phyloP scores from a whole-genome alignment of 2,329 filamentous ascomycete species.

The Xylariaceae sp. region DNA sequence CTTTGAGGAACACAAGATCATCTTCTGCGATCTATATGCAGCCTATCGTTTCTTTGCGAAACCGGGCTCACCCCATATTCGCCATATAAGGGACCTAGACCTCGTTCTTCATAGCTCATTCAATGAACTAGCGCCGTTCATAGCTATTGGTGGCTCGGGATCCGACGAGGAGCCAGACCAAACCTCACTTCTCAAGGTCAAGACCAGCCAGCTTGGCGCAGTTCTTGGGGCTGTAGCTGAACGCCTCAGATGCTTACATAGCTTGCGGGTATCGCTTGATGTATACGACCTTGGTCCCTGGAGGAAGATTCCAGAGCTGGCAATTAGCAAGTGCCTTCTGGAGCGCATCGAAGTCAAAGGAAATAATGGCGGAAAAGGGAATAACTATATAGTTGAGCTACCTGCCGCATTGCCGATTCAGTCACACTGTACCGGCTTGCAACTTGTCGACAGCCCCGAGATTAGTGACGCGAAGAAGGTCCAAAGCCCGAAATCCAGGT shows the following conservation, averaged over 20 bases:
- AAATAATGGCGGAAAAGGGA: constrained; percentile 5
- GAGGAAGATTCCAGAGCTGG: constrained; percentile 28
- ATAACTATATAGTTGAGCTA: constrained; percentile 26
- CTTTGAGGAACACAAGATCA: constrained; percentile 28
- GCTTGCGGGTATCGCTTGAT: constrained; percentile 28
- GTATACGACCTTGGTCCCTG: constrained; percentile 29
- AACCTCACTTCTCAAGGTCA: background rate
- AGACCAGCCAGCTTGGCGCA: constrained; percentile 10
- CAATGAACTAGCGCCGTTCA: constrained; percentile 25
- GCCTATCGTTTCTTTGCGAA: constrained; percentile 28
- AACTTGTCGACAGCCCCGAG: constrained; percentile 13
- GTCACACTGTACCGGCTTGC: constrained; percentile 19
- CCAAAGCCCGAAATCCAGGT: no score
- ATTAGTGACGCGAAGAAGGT: background rate
- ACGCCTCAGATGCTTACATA: constrained; percentile 23
- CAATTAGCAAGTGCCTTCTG: constrained; percentile 16
- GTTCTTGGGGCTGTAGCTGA: constrained; percentile 12
- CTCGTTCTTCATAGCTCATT: constrained; percentile 26
- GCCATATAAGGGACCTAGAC: constrained; percentile 26
- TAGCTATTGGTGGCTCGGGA: constrained; percentile 12
- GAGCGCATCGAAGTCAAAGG: constrained; percentile 18
- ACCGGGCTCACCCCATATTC: constrained; percentile 20
- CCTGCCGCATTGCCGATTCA: constrained; percentile 25
- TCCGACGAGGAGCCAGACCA: constrained; percentile 4
- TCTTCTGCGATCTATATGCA: constrained; percentile 29